Evolutionary conservation across 164 flowering plant genomes (phyloP).

Genomic region (Piper betle): DNA sequence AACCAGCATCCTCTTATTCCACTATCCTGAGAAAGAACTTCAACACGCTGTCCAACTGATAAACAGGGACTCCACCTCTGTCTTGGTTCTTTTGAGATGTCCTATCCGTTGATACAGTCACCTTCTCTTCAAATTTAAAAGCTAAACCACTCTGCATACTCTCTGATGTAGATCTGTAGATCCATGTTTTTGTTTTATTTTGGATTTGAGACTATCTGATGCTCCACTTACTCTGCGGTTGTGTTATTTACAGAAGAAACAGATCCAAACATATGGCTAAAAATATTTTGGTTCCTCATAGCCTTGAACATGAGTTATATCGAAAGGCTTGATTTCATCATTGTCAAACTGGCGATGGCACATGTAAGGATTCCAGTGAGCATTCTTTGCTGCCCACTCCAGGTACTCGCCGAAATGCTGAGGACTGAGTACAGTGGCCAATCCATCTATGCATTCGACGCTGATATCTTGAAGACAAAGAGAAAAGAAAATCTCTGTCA

Average conservation of each 20-base stretch:
- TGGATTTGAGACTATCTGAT: conserved; percentile 4
- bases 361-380: conserved; percentile 37
- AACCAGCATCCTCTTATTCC: conserved; percentile 93
- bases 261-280: conserved; percentile 23
- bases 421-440: conserved; percentile 70
- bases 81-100: conserved; percentile 7
- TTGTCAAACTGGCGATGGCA: conserved; percentile 56
- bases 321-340: conserved; percentile 55
- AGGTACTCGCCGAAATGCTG: conserved; percentile 51
- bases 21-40: conserved; percentile 90
- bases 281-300: conserved; percentile 68
- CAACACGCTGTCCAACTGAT: conserved; percentile 47
- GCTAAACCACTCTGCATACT: neutral
- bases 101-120: conserved; percentile 2
- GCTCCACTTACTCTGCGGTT: conserved; percentile 12
- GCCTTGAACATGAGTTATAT: conserved; percentile 60
- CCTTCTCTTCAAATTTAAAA: conserved; percentile 1
- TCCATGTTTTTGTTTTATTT: conserved; percentile 33
- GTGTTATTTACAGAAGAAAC: conserved; percentile 10
- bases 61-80: conserved; percentile 11
- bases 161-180: neutral
- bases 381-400: conserved; percentile 22
- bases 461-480: conserved; percentile 92
- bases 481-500: conserved; percentile 94
- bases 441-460: conserved; percentile 90